Evolutionary conservation across 2,329 filamentous ascomycete species (phyloP), one percentile per base, ranked within the genome.

Genomic region (Fusarium nelsonii): DNA sequence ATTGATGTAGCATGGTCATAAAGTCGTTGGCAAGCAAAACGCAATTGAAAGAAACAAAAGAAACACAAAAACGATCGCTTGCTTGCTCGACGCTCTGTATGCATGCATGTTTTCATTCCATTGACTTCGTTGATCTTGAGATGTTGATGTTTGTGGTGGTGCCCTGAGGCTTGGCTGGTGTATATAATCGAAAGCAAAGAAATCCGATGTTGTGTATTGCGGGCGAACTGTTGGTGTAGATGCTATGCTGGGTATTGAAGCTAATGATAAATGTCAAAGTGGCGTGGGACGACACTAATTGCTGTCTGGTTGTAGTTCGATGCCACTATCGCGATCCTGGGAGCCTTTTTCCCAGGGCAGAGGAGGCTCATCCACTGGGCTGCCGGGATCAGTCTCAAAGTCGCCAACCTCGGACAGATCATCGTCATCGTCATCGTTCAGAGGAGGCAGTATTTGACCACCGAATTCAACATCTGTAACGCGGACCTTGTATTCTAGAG

Each of bases 381-480:
- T 72, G 15, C 55, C 63, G 52, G 57, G 53, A 57, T 72, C 76
- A 30, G 60, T 59, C 33, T 53, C 51, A 23, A 68, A 39, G 61
- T 72, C 67, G 53, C 57, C 71, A 55, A 44, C 41, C 15, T 45
- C 57, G 37, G 70, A 63, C 30, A 64, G 66, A 23, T 68, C 65
- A 23, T 71, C 66, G 23, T 74, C 76, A 8, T 77, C 75, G 6
- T 65, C 60, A 14, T 48, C 59, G 23, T 89, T 70, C 62, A 43
- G 73, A 1, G 84, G 82, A 11, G 87, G 84, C 5, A 97, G 83
- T 2, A 97, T 91, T 23, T 93, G 87, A 0, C 94, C 94, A 14
- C 94, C 93, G 5, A 97, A 82, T 73, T 92, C 88, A 34, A 97
- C 85, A 74, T 98, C 95, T 69, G 89, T 92, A 10, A 92, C 87